Conservation (phyloP, 768 basidiomycete species). For the Filobasidium wieringae region DNA sequence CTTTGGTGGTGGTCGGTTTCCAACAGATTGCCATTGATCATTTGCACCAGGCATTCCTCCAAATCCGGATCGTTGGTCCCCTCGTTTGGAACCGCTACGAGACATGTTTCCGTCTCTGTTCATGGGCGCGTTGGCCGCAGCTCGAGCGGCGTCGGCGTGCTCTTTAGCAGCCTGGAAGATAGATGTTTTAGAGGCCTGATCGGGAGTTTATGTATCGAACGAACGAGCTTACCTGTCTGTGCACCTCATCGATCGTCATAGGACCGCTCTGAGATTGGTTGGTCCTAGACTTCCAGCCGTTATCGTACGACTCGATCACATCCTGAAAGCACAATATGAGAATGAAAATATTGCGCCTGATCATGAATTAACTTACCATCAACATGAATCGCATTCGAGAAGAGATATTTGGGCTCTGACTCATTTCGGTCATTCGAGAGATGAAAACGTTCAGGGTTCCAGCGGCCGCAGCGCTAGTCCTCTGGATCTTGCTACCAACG, state of each 20-base stretch:
- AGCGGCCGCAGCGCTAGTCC: constrained; percentile 59
- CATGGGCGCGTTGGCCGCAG: constrained; percentile 13
- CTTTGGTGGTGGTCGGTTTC: constrained; percentile 52
- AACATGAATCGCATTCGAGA: constrained; percentile 93
- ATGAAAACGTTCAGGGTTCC: constrained; percentile 75
- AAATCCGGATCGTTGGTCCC: constrained; percentile 49
- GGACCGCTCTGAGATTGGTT: constrained; percentile 54
- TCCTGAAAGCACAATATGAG: constrained; percentile 48
- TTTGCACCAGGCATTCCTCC: constrained; percentile 51
- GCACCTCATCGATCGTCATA: constrained; percentile 75
- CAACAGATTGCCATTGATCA: constrained; percentile 76
- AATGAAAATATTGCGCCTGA: neutral
- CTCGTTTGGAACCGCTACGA: constrained; percentile 80
- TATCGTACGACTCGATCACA: constrained; percentile 72
- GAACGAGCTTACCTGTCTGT: constrained; percentile 57
- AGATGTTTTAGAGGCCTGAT: neutral
- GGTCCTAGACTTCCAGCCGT: constrained; percentile 67
- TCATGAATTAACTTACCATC: constrained; percentile 50
- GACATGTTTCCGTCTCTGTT: constrained; percentile 45
- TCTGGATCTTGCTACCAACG: constrained; percentile 73
- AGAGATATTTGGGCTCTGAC: constrained; percentile 60
- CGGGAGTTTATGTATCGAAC: neutral
- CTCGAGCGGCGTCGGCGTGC: constrained; percentile 11
- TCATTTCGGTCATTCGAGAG: constrained; percentile 71
- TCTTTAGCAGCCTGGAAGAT: neutral